Percentiles rank a stretch among this genome's conserved stretches.
phyloP scores from a whole-genome alignment of 2,329 filamentous ascomycete genomes.

The Emmonsiellopsis sp. region DNA sequence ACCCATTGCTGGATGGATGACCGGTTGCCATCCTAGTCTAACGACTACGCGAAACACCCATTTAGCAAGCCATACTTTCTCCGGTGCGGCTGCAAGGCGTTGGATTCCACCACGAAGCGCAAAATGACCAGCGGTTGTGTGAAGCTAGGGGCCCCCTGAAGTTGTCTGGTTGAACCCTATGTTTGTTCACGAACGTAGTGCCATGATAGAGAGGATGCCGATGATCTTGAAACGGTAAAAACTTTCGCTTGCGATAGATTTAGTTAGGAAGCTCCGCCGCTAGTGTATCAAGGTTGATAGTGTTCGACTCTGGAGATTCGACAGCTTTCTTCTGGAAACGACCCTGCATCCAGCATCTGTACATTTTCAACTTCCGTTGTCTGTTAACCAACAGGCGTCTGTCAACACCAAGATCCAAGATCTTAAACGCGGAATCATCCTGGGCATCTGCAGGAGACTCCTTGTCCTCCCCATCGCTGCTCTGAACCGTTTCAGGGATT shows the following conservation, averaged over 20 bases:
- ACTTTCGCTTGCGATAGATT: neutral
- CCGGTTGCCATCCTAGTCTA: no score
- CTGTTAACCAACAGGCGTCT: conserved; percentile 86
- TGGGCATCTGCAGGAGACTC: neutral
- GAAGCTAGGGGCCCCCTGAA: no score
- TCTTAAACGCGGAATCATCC: conserved; percentile 46
- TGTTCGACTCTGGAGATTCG: neutral
- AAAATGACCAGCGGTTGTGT: no score
- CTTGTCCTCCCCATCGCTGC: conserved; percentile 7
- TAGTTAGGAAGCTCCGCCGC: neutral
- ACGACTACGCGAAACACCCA: no score
- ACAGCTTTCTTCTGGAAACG: conserved; percentile 29
- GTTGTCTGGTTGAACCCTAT: no score
- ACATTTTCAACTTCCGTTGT: conserved; percentile 90
- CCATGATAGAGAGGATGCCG: neutral
- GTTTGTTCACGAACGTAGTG: no score
- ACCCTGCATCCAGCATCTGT: conserved; percentile 66
- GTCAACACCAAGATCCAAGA: conserved; percentile 74
- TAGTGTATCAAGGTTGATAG: neutral
- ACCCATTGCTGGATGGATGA: no score
- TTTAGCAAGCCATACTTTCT: no score
- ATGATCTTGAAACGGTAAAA: neutral
- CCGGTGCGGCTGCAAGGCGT: no score
- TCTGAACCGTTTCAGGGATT: conserved; percentile 13
- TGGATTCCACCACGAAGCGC: no score